Base-by-base conservation (phyloP, 2,329 filamentous ascomycete genomes). In the Periconia digitata region DNA sequence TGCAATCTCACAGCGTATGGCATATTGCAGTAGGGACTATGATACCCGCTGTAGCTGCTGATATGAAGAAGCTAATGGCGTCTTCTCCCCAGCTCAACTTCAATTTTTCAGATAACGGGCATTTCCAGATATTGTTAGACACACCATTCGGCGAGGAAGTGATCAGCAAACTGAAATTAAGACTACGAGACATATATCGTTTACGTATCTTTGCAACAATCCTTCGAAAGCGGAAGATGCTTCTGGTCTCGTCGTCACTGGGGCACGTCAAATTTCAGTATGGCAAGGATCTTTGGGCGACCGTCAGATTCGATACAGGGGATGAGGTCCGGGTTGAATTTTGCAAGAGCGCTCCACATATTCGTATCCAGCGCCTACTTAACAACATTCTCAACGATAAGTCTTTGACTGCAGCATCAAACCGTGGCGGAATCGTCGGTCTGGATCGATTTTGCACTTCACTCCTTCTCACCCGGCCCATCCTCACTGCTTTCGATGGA, bases 151-250 rank as follows among this genome's bases (percentile, higher is more conserved):
- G 85, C 17, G 73, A 76, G 38, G 76, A 84, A 1, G 77, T 86
- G 13, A 69, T 90, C 3, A 76, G 79, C 3, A 72, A 76, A n/a
- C 75, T 91, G 17, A 74, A 77, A 52, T 74, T 79, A 43, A 79
- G 85, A 22, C 74, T 91, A 39, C 79, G 83, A 56, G 81, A 84
- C 12, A 81, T 94, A 48, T 83, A 88, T 60, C 82, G 86, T 17
- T 77, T 94, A 22, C 84, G 90, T 34, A 80, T 81, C 37, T 89
- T 89, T 60, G 76, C 90, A 21, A 80, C 84, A 38, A 83, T 85
- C 1, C 80, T 92, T 53, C 59, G 67, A 76, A 83, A 46, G 74
- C 76, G 53, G 76, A 81, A 55, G 76, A 79, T 43, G 79, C 88
- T 29, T 74, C 74, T 37, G 80, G 81, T 63, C 79, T 85, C 56